Conservation (phyloP, 768 basidiomycete genomes). For the Dentipellis fragilis region DNA sequence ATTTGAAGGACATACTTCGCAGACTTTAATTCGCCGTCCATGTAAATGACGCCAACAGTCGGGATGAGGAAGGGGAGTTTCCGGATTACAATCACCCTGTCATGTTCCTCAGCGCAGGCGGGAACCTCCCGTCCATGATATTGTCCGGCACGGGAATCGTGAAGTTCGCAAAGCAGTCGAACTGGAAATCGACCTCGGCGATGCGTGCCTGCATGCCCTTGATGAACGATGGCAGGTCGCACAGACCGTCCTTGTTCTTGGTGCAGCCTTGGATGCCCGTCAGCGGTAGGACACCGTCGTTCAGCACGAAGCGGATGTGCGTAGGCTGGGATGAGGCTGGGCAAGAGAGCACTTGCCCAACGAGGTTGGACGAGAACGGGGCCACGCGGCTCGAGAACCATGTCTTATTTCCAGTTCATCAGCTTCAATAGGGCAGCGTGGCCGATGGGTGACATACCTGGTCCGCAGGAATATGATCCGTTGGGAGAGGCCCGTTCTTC, state of each 20-base stretch:
- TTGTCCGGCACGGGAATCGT: constrained; percentile 30
- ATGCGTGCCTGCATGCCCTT: constrained; percentile 26
- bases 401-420: neutral
- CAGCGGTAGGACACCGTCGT: constrained; percentile 39
- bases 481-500: constrained; percentile 29
- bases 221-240: constrained; percentile 30
- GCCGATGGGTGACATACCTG: constrained; percentile 13
- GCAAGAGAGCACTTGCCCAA: constrained; percentile 36
- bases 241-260: constrained; percentile 31
- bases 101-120: neutral
- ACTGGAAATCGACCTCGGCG: constrained; percentile 28
- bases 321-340: constrained; percentile 17
- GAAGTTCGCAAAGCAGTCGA: constrained; percentile 37
- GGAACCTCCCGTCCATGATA: constrained; percentile 26
- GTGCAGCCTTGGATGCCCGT: constrained; percentile 33
- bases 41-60: too few relatives aligned
- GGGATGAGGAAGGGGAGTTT: too few relatives aligned
- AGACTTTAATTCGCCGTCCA: too few relatives aligned
- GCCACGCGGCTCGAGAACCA: constrained; percentile 33
- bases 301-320: constrained; percentile 35
- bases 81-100: neutral
- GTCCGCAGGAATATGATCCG: constrained; percentile 25
- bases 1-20: too few relatives aligned
- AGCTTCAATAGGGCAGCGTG: neutral
- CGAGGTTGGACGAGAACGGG: constrained; percentile 40